Evolutionary conservation across 169 alveolate species (phyloP).

Genomic region (Plasmodium yoelii): DNA sequence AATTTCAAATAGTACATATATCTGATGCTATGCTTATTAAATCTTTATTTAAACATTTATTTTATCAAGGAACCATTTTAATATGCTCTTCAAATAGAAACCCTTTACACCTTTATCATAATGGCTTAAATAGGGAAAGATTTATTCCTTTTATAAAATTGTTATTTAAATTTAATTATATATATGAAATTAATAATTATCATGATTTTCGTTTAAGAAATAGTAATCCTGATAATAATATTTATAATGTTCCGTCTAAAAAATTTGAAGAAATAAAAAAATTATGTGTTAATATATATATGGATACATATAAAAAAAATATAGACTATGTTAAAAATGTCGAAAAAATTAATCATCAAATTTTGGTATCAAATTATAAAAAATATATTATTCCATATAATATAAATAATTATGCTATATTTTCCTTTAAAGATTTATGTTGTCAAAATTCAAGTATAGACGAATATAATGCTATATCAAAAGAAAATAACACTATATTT

Average conservation of each 20-base stretch:
- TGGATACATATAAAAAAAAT: slow-evolving; percentile 24
- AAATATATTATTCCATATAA: slow-evolving; percentile 41
- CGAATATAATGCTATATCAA: slow-evolving; percentile 70
- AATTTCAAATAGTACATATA: slow-evolving; percentile 85
- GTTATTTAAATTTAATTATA: slow-evolving; percentile 63
- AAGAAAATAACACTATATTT: slow-evolving; percentile 30
- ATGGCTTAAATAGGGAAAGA: slow-evolving; percentile 83
- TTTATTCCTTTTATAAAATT: slow-evolving; percentile 83
- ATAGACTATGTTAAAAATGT: slow-evolving; percentile 21
- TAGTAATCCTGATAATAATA: slow-evolving; percentile 14
- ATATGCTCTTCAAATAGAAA: slow-evolving; percentile 82
- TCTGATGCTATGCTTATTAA: slow-evolving; percentile 87
- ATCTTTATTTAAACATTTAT: slow-evolving; percentile 80
- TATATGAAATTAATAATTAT: slow-evolving; percentile 57
- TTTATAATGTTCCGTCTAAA: slow-evolving; percentile 45
- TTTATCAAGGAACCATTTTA: slow-evolving; percentile 78
- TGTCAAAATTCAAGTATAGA: slow-evolving; percentile 65
- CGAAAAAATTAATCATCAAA: slow-evolving; percentile 25
- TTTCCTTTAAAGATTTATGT: slow-evolving; percentile 66
- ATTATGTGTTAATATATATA: slow-evolving; percentile 31
- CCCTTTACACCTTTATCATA: slow-evolving; percentile 82
- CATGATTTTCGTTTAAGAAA: slow-evolving; percentile 67
- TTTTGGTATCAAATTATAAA: slow-evolving; percentile 42
- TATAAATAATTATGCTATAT: slow-evolving; percentile 32
- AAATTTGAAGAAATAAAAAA: slow-evolving; percentile 47